phyloP scores from a whole-genome alignment of 2,329 filamentous ascomycete genomes.

The Pseudogymnoascus sp. region DNA sequence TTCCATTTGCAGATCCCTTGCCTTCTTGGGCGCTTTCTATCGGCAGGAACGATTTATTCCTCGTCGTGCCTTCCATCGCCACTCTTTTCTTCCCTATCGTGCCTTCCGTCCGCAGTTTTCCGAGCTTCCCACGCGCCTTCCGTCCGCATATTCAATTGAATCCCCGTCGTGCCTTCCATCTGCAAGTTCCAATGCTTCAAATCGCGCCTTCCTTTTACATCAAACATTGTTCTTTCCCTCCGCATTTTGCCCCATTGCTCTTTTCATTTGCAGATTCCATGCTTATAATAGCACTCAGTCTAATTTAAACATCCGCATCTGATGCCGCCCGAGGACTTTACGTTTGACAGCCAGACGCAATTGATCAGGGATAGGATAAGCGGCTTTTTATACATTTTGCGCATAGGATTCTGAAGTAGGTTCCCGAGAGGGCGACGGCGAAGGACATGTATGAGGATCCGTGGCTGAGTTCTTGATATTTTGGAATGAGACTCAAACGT shows the following conservation, averaged over 20 bases:
- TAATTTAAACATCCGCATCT: neutral
- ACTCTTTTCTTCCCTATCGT: too few relatives aligned
- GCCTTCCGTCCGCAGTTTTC: too few relatives aligned
- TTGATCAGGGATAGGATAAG: conserved; percentile 26
- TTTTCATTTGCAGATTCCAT: too few relatives aligned
- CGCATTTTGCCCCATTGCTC: too few relatives aligned
- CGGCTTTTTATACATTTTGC: conserved; percentile 26
- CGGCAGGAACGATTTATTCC: neutral
- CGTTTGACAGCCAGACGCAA: conserved; percentile 18
- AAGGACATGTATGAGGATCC: conserved; percentile 27
- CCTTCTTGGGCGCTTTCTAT: neutral
- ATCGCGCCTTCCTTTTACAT: neutral
- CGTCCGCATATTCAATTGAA: too few relatives aligned
- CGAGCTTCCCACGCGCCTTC: too few relatives aligned
- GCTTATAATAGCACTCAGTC: neutral
- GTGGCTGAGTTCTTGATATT: conserved; percentile 16
- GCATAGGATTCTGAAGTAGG: conserved; percentile 27
- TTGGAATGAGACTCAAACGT: too few relatives aligned
- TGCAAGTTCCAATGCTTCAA: neutral
- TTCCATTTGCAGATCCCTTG: neutral
- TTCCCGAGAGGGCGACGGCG: conserved; percentile 28
- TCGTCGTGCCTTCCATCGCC: too few relatives aligned
- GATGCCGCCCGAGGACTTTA: neutral
- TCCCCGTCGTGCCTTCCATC: neutral
- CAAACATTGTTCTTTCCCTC: neutral